Conservation (phyloP, 176 grass and related monocot species). For the Carex scoparia region DNA sequence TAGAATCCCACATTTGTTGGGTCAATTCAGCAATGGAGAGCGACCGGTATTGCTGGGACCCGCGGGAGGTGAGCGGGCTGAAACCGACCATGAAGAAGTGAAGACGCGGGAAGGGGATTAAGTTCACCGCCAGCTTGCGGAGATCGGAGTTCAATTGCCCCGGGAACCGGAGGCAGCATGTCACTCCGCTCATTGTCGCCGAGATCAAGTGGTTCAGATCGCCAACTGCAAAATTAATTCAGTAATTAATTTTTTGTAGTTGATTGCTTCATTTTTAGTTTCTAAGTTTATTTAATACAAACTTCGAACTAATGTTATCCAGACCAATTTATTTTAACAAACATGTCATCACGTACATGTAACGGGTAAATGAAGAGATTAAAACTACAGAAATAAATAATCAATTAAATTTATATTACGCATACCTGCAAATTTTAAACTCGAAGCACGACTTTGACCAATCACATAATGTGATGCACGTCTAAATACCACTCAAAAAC, state of each 20-base stretch:
- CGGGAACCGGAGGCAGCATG: constrained; percentile 72
- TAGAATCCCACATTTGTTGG: constrained; percentile 77
- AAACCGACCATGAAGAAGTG: constrained; percentile 92
- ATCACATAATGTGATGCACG: not conserved
- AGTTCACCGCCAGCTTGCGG: constrained; percentile 68
- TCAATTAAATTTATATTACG: not conserved
- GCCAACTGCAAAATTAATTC: constrained; percentile 39
- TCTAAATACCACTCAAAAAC: no score
- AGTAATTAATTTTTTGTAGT: not conserved
- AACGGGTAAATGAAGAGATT: not conserved
- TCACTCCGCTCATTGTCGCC: constrained; percentile 71
- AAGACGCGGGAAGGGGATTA: constrained; percentile 76
- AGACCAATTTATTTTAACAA: not conserved
- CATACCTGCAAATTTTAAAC: not conserved
- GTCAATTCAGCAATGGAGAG: constrained; percentile 66
- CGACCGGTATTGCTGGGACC: constrained; percentile 67
- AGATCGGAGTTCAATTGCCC: constrained; percentile 81
- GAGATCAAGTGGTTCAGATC: constrained; percentile 75
- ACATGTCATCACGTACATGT: not conserved
- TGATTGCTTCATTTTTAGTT: not conserved
- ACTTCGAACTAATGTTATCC: not conserved
- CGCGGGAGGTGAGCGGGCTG: constrained; percentile 58
- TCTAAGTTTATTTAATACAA: not conserved
- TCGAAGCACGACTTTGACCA: not conserved
- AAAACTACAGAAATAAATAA: not conserved